Evolutionary conservation across 2,329 filamentous ascomycete genomes (phyloP).

Genomic region (Paraphaeosphaeria minitans): DNA sequence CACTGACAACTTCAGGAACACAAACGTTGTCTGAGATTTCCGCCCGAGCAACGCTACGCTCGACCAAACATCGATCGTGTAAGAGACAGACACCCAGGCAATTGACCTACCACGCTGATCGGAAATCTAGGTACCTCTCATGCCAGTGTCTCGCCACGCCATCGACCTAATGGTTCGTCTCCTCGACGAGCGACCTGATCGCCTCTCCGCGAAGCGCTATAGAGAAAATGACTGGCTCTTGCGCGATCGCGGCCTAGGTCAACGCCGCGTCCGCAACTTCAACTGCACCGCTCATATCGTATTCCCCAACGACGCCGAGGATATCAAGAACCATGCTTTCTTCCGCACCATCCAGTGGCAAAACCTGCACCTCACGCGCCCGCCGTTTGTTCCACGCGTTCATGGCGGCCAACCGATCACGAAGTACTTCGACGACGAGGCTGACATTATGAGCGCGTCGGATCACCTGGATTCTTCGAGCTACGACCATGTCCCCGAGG

Average conservation of each 20-base stretch:
- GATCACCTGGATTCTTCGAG: constrained; percentile 45
- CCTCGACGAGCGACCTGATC: constrained; percentile 73
- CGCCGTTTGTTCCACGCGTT: constrained; percentile 81
- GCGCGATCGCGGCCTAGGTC: constrained; percentile 30
- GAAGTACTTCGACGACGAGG: constrained; percentile 87
- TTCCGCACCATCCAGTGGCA: constrained; percentile 83
- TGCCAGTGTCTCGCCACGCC: constrained; percentile 69
- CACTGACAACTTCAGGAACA: constrained; percentile 63
- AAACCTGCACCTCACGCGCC: constrained; percentile 69
- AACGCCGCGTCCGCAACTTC: constrained; percentile 33
- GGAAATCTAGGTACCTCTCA: constrained; percentile 29
- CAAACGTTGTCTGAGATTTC: constrained; percentile 71
- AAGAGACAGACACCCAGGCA: not conserved
- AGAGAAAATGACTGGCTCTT: constrained; percentile 63
- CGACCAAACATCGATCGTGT: constrained; percentile 56
- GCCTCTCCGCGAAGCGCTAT: constrained; percentile 79
- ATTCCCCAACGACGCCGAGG: constrained; percentile 80
- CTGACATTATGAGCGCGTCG: constrained; percentile 60
- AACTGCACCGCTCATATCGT: constrained; percentile 66
- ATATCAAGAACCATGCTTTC: constrained; percentile 89
- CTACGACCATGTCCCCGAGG: constrained; percentile 24
- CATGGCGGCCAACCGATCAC: constrained; percentile 60
- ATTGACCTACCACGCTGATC: not conserved
- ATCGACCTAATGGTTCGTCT: constrained; percentile 77
- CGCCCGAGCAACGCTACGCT: constrained; percentile 58